Evolutionary conservation across 2,329 filamentous ascomycete genomes (phyloP).

Genomic region (Neocucurbitaria cava): DNA sequence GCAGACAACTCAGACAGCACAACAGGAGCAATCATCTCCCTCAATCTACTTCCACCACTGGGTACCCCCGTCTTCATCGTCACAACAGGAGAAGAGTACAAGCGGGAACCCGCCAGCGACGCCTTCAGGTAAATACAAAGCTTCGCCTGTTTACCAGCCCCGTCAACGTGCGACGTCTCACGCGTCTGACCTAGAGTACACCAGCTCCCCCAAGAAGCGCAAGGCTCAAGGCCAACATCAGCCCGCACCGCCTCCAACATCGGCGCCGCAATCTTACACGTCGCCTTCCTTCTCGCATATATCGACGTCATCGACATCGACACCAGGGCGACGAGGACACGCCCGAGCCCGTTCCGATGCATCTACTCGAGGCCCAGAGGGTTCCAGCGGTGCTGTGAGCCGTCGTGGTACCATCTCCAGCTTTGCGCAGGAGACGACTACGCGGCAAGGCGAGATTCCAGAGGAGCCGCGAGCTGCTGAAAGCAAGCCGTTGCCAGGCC

Average conservation of each 20-base stretch:
- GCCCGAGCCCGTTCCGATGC: conserved; percentile 71
- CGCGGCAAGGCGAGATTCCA: conserved; percentile 32
- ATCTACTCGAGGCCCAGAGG: conserved; percentile 52
- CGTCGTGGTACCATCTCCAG: conserved; percentile 43
- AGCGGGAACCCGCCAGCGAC: conserved; percentile 72
- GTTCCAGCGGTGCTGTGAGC: conserved; percentile 39
- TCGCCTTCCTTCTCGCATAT: conserved; percentile 63
- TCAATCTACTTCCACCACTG: conserved; percentile 92
- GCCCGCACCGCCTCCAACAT: conserved; percentile 59
- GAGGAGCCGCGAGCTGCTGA: conserved; percentile 35
- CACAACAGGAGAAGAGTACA: conserved; percentile 62
- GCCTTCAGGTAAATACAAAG: conserved; percentile 68
- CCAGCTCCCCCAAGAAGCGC: conserved; percentile 83
- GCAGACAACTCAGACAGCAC: conserved; percentile 58
- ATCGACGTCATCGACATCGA: conserved; percentile 60
- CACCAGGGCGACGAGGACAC: conserved; percentile 66
- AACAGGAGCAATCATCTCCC: conserved; percentile 70
- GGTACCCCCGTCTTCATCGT: conserved; percentile 72
- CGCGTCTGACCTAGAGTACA: conserved; percentile 65
- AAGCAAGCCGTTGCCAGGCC: conserved; percentile 24
- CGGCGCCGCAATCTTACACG: conserved; percentile 56
- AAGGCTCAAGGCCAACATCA: conserved; percentile 69
- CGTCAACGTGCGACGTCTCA: conserved; percentile 59
- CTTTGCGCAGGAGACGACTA: conserved; percentile 37
- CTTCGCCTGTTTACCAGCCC: conserved; percentile 47